A percentile compares a stretch with the other conserved stretches of the same genome.
Conservation (phyloP, 2,329 filamentous ascomycete species). For the Verticillium longisporum region DNA sequence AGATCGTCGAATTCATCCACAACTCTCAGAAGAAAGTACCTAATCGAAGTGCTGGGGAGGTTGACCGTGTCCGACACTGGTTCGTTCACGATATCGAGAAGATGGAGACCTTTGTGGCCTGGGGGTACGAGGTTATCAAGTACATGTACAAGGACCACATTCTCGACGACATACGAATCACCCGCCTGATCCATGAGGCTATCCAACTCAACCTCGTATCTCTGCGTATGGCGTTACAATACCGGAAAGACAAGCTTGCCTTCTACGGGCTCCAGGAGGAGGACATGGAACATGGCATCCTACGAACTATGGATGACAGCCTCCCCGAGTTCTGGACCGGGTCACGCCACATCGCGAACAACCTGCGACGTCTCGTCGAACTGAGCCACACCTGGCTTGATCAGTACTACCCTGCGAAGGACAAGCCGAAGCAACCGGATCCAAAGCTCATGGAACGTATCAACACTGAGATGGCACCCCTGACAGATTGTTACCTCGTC, state of each 20-base stretch:
- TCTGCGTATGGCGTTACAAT: slow-evolving; percentile 59
- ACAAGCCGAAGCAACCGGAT: slow-evolving; percentile 24
- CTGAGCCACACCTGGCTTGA: slow-evolving; percentile 50
- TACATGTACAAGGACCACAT: slow-evolving; percentile 58
- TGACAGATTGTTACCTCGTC: slow-evolving; percentile 50
- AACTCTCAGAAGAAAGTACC: slow-evolving; percentile 67
- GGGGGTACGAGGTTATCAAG: slow-evolving; percentile 72
- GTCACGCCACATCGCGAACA: slow-evolving; percentile 53
- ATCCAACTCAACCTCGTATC: slow-evolving; percentile 60
- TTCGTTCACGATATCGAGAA: slow-evolving; percentile 71
- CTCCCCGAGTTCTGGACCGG: slow-evolving; percentile 86
- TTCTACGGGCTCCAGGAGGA: slow-evolving; percentile 69
- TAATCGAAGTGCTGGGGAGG: slow-evolving; percentile 58
- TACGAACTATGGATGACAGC: slow-evolving; percentile 56
- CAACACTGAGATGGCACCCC: slow-evolving; percentile 37
- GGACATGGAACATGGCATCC: slow-evolving; percentile 56
- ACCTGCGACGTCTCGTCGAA: slow-evolving; percentile 52
- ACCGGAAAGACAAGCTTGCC: slow-evolving; percentile 62
- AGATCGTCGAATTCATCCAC: slow-evolving; percentile 70
- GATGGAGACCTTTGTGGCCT: slow-evolving; percentile 69
- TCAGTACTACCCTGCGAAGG: slow-evolving; percentile 31
- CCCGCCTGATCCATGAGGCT: slow-evolving; percentile 61
- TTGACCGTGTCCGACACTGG: slow-evolving; percentile 77
- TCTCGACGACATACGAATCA: slow-evolving; percentile 46
- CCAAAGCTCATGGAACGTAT: slow-evolving; percentile 35